A percentile compares a stretch with the other conserved stretches of the same genome.
Conservation (phyloP, 257 asterid species). For the Haberlea rhodopensis region DNA sequence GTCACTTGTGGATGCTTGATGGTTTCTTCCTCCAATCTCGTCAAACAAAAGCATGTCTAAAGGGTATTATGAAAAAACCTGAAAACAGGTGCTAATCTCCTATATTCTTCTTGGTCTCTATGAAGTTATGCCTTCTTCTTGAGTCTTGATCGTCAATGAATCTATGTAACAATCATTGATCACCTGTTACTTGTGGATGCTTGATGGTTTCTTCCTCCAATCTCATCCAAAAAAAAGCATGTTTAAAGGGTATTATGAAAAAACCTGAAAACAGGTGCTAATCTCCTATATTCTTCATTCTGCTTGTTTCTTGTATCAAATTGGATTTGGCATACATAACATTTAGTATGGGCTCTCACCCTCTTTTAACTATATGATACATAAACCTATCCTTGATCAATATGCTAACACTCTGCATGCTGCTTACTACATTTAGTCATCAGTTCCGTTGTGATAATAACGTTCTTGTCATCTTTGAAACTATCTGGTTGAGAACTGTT, state of each 20-base stretch:
- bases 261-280: neutral
- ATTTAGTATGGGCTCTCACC: neutral
- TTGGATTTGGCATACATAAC: neutral
- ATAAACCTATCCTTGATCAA: constrained; percentile 7
- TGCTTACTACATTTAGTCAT: neutral
- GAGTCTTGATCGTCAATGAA: neutral
- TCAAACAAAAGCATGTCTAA: constrained; percentile 12
- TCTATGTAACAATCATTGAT: no score
- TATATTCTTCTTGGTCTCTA: neutral
- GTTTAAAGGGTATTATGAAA: constrained; percentile 9
- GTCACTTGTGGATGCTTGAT: constrained; percentile 3
- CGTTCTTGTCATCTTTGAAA: constrained; percentile 20
- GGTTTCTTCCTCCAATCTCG: neutral
- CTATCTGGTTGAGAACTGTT: no score
- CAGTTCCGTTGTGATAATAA: constrained; percentile 10
- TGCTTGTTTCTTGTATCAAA: constrained; percentile 1
- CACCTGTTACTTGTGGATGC: no score
- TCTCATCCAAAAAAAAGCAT: neutral
- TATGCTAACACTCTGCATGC: neutral
- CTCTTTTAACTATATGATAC: neutral
- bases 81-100: neutral
- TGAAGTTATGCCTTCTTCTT: neutral
- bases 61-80: neutral
- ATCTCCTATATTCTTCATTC: constrained; percentile 17
- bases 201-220: constrained; percentile 5